Evolutionary conservation across 352 stramenopile species (phyloP), one percentile per base, ranked within the genome.

Genomic region (Phytophthora nicotianae): DNA sequence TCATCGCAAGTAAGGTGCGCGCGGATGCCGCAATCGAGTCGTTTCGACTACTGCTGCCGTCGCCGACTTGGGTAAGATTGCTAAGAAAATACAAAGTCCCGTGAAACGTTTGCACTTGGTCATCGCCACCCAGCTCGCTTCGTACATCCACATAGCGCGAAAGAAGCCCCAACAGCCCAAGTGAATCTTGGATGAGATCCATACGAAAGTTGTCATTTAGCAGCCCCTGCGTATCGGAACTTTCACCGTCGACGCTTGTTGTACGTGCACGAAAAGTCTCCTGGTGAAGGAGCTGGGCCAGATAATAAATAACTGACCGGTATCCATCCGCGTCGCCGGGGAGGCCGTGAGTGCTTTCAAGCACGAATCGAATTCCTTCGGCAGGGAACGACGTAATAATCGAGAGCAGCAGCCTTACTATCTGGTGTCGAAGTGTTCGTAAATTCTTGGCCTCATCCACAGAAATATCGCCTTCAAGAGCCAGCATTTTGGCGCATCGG

Each of bases 131-230:
- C 4, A 91, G 58, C 45, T 93, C 81, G 1, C 42, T 60, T 2
- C 48, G 58, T 7, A 93, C 49, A 72, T 93, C 77, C n/a, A 93
- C 79, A 59, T 90, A 91, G 9, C 74, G 76, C 11, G 75, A 76
- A 41, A 93, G 73, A 26, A 90, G 55, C 7, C 68, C 76, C 13
- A 91, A 48, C 27, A 93, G 56, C 27, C 66, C 63, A 64, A 93
- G 89, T 6, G 84, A 71, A 41, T 90, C 72, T 13, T 75, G 76
- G 21, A 89, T 65, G 10, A 93, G 67, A 35, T 55, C 32, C 27
- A 81, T 55, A 8, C 73, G 68, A 46, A 70, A 26, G 3, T 50
- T 32, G n/a, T 84, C 58, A 2, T 47, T 43, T 13, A 77, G 47
- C 40, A 88, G 42, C 5, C 66, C 21, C 23, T 48, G 35, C 6